Percentiles rank a stretch among this genome's conserved stretches.
phyloP scores from a whole-genome alignment of 2,329 filamentous ascomycete genomes.

The Beauveria bassiana region DNA sequence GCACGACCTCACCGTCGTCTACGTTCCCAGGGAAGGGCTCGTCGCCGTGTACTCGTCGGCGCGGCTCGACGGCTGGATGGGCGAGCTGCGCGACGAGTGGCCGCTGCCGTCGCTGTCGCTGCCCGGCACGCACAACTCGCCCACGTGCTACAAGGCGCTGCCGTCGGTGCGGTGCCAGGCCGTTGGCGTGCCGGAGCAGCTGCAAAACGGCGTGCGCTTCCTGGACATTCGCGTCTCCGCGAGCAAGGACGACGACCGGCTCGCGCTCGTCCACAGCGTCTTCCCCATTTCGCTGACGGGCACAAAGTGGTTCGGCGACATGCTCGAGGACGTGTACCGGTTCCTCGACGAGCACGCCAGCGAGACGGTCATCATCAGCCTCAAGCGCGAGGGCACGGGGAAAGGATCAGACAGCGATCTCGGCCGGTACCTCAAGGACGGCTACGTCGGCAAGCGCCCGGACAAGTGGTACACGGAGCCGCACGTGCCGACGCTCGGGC shows the following conservation, averaged over 20 bases:
- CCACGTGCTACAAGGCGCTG: constrained; percentile 74
- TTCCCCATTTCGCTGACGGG: constrained; percentile 85
- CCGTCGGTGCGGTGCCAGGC: constrained; percentile 92
- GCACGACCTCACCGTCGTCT: constrained; percentile 59
- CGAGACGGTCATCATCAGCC: constrained; percentile 75
- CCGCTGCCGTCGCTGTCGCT: constrained; percentile 78
- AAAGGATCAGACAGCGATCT: constrained; percentile 73
- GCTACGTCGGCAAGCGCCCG: constrained; percentile 54
- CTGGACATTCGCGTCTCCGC: constrained; percentile 75
- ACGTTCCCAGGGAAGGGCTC: constrained; percentile 47
- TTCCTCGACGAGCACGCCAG: constrained; percentile 73
- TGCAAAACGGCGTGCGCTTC: constrained; percentile 87
- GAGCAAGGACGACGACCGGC: constrained; percentile 48
- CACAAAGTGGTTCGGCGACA: constrained; percentile 65
- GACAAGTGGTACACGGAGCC: constrained; percentile 73
- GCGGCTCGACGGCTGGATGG: constrained; percentile 73
- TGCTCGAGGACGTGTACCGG: constrained; percentile 62
- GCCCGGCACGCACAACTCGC: constrained; percentile 92
- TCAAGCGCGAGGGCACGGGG: constrained; percentile 88
- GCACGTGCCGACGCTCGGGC: constrained; percentile 68
- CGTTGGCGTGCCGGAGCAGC: constrained; percentile 66
- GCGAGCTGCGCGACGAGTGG: constrained; percentile 59
- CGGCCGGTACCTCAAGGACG: constrained; percentile 60
- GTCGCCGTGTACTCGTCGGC: constrained; percentile 64
- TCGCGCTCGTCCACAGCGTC: constrained; percentile 80